Percentiles rank a stretch among this genome's conserved stretches.
Conservation (phyloP, 306 rosid species). For the Vigna hirtella region DNA sequence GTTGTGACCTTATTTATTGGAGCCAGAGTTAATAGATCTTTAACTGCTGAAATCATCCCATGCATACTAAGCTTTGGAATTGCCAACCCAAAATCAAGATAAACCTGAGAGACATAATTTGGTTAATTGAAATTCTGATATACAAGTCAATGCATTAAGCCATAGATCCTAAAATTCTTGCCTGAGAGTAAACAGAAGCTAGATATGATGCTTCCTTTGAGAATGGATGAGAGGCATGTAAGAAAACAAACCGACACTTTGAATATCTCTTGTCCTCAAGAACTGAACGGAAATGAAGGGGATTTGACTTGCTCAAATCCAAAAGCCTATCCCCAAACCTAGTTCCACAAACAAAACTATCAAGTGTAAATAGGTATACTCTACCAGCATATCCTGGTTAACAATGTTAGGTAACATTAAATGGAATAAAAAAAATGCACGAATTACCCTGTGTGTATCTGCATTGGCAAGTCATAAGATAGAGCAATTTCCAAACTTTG, state of each 20-base stretch:
- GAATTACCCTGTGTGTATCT: conserved; percentile 88
- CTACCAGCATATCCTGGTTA: neutral
- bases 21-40: conserved; percentile 90
- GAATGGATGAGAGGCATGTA: conserved; percentile 91
- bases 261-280: conserved; percentile 87
- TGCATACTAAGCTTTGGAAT: conserved; percentile 90
- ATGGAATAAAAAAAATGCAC: neutral
- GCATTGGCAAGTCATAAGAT: conserved; percentile 81
- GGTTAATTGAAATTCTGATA: conserved; percentile 25
- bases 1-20: conserved; percentile 75
- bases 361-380: conserved; percentile 14
- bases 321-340: conserved; percentile 92
- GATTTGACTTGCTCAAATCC: conserved; percentile 85
- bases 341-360: conserved; percentile 39
- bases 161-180: conserved; percentile 35
- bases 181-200: conserved; percentile 88
- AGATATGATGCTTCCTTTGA: conserved; percentile 93
- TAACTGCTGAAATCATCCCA: conserved; percentile 85
- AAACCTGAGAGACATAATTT: conserved; percentile 59
- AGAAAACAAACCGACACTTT: conserved; percentile 73
- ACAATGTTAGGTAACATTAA: neutral
- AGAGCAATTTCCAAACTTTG: conserved; percentile 77
- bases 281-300: conserved; percentile 84
- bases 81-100: conserved; percentile 93
- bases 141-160: conserved; percentile 23